Evolutionary conservation across 768 basidiomycete species (phyloP), one percentile per base, ranked within the genome.

Genomic region (Dioszegia hungarica): DNA sequence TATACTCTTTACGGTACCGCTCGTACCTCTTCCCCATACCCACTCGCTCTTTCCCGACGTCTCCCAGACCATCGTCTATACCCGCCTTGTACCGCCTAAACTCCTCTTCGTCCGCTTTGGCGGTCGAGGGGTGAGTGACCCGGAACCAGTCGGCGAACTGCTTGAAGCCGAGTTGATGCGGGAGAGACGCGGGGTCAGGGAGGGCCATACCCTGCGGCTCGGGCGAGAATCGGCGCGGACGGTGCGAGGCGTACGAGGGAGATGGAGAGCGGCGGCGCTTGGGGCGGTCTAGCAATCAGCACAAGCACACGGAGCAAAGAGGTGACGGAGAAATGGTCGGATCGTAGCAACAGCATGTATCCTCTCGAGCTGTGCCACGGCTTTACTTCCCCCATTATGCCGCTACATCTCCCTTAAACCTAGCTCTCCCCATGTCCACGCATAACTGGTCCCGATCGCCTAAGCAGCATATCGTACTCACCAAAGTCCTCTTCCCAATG

Each of bases 1-100:
- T 80, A 73, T 92, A 93, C 50, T 88, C 86, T 77, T 91, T 92
- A 78, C 91, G 90, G 75, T 95, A 94, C 71, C 89, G 89, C 76
- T 94, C 90, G 86, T 91, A 95, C 46, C 84, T 84, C 59, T 70
- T 71, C 17, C 60, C 67, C 67, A 75, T 72, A 4, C 68, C 71
- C 12, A 66, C 66, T 43, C 58, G 60, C 43, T 67, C 70, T 50
- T 66, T 66, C 3, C 43, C 51, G 6, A 47, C 46, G 5, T 17
- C 39, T 1, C 46, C 59, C 3, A 50, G 50, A 5, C 59, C 65
- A 43, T 45, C 56, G 46, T 68, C 63, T 3, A 62, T 48, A 39
- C 53, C 56, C 46, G 55, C 55, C 39, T 62, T 50, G 28, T 44
- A 41, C 33, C 48, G 62, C 33, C 58, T 46, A 14, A 66, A 43